Evolutionary conservation across 257 asterid genomes (phyloP).

Genomic region (Gynochthodes officinalis): DNA sequence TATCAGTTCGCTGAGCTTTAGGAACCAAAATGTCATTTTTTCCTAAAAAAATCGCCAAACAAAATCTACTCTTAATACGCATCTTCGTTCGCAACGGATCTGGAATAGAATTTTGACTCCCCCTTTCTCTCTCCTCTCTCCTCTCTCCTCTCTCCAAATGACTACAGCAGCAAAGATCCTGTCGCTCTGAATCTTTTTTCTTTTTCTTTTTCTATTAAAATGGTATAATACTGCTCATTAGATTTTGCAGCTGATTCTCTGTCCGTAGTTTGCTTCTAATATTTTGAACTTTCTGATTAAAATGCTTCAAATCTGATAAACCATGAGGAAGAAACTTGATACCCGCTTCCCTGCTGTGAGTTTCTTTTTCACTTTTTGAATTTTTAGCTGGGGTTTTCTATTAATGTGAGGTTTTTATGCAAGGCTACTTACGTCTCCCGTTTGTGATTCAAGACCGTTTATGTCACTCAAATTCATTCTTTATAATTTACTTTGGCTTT

Average conservation of each 20-base stretch:
- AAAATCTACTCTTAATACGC: too few relatives aligned
- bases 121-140: background rate
- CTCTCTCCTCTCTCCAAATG: background rate
- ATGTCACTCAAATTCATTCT: background rate
- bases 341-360: conserved; percentile 81
- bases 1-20: too few relatives aligned
- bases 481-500: background rate
- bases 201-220: background rate
- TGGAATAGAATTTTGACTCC: conserved; percentile 8
- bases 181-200: background rate
- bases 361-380: background rate
- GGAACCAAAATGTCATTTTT: too few relatives aligned
- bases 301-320: conserved; percentile 13
- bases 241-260: conserved; percentile 10
- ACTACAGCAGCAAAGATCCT: conserved; percentile 1
- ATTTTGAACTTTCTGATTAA: background rate
- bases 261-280: background rate
- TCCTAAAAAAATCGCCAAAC: too few relatives aligned
- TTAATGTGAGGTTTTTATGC: background rate
- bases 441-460: background rate
- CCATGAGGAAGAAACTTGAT: conserved; percentile 73
- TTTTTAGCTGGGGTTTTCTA: background rate
- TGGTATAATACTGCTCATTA: background rate
- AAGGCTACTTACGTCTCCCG: background rate
- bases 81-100: conserved; percentile 12